phyloP scores from a whole-genome alignment of 2,329 filamentous ascomycete genomes.

The Ascocoryne sarcoides region DNA sequence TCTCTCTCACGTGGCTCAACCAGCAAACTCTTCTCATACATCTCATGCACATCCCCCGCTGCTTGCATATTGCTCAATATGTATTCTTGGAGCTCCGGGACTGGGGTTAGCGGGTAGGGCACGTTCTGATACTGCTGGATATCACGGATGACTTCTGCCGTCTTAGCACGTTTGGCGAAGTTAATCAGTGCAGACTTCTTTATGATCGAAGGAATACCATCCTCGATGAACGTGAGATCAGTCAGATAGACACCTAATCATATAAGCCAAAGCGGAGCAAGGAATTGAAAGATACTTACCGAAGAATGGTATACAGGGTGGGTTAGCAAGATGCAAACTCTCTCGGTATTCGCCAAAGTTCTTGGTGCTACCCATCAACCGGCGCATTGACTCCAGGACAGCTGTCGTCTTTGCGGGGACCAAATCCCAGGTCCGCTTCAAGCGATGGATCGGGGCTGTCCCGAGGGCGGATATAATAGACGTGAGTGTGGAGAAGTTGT shows the following conservation, averaged over 20 bases:
- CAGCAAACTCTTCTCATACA: slow-evolving; percentile 94
- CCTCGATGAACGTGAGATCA: slow-evolving; percentile 96
- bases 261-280: slow-evolving; percentile 8
- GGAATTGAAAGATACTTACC: slow-evolving; percentile 44
- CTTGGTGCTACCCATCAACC: slow-evolving; percentile 92
- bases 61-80: slow-evolving; percentile 94
- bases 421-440: slow-evolving; percentile 90
- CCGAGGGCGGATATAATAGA: slow-evolving; percentile 95
- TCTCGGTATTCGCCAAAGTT: slow-evolving; percentile 98
- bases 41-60: slow-evolving; percentile 93
- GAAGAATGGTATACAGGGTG: slow-evolving; percentile 96
- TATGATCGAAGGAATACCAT: slow-evolving; percentile 91
- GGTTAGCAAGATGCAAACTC: slow-evolving; percentile 82
- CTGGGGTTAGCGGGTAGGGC: slow-evolving; percentile 83
- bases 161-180: slow-evolving; percentile 96
- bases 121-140: slow-evolving; percentile 99
- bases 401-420: slow-evolving; percentile 77
- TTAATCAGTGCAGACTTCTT: slow-evolving; percentile 97
- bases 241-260: slow-evolving; percentile 81
- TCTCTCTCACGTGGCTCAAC: slow-evolving; percentile 93
- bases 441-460: slow-evolving; percentile 87
- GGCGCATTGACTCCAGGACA: slow-evolving; percentile 82
- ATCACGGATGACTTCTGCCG: slow-evolving; percentile 93
- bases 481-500: slow-evolving; percentile 96
- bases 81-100: slow-evolving; percentile 90